Percentiles rank a stretch among this genome's conserved stretches.
Evolutionary conservation across 208 protist species (phyloP).

Genomic region (Leishmania lainsoni): DNA sequence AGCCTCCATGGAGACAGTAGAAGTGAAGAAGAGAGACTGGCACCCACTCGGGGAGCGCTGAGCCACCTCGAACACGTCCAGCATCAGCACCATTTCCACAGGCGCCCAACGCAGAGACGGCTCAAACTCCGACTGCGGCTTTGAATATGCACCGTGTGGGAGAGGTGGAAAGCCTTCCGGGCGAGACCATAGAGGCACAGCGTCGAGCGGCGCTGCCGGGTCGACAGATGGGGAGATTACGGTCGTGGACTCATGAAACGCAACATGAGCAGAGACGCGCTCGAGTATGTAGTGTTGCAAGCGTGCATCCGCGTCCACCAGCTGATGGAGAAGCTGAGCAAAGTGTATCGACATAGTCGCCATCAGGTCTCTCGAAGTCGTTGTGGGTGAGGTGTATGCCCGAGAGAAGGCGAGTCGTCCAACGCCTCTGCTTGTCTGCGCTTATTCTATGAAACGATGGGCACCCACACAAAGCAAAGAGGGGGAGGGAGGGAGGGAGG

Average conservation of each 20-base stretch:
- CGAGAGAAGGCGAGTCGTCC: not conserved
- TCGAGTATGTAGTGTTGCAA: constrained; percentile 8
- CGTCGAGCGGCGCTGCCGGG: not conserved
- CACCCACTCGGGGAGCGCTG: constrained; percentile 31
- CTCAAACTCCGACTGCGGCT: not conserved
- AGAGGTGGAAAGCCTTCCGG: constrained; percentile 1
- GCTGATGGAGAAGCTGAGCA: not conserved
- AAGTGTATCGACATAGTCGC: not conserved
- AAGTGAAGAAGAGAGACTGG: constrained; percentile 22
- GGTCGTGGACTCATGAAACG: not conserved
- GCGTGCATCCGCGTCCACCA: not conserved
- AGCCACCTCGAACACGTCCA: constrained; percentile 50
- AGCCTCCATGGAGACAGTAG: constrained; percentile 10
- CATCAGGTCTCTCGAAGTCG: not conserved
- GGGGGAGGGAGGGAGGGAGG: not conserved
- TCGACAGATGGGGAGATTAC: not conserved
- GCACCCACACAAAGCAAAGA: not conserved
- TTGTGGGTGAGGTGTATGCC: not conserved
- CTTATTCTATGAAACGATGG: not conserved
- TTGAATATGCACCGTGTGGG: not conserved
- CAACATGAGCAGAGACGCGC: not conserved
- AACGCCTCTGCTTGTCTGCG: not conserved
- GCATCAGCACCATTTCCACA: constrained; percentile 18
- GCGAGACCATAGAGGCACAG: constrained; percentile 1
- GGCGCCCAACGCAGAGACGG: not conserved